Conservation (phyloP, 495 filamentous ascomycete species). For the Xylaria grammica region DNA sequence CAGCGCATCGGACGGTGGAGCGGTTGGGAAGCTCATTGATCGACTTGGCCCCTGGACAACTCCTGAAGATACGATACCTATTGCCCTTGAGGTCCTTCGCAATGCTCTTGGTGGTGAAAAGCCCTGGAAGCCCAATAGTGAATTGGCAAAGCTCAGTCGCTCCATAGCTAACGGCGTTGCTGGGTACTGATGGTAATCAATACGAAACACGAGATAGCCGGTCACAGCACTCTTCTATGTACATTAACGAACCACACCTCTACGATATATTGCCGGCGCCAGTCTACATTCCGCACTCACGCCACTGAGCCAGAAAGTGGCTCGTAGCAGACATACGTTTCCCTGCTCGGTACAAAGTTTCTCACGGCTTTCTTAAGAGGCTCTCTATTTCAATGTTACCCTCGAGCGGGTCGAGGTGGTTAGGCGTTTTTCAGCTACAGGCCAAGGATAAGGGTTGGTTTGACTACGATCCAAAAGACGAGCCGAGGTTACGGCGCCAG, state of each 20-base stretch:
- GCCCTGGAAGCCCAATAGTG: slow-evolving; percentile 32
- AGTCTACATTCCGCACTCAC: slow-evolving; percentile 19
- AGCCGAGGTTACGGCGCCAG: neutral
- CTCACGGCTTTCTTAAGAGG: slow-evolving; percentile 4
- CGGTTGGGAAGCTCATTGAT: slow-evolving; percentile 37
- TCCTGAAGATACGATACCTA: slow-evolving; percentile 34
- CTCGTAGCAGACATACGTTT: neutral
- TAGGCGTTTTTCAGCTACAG: neutral
- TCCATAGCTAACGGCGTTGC: slow-evolving; percentile 26
- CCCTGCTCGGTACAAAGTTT: neutral
- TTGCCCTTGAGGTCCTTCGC: slow-evolving; percentile 34
- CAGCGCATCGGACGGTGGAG: slow-evolving; percentile 32
- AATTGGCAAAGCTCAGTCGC: slow-evolving; percentile 27
- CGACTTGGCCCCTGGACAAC: slow-evolving; percentile 39
- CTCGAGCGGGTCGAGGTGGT: neutral
- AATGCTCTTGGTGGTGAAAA: slow-evolving; percentile 28
- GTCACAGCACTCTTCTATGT: slow-evolving; percentile 25
- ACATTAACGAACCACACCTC: slow-evolving; percentile 36
- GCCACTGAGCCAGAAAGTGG: neutral
- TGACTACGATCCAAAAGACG: slow-evolving; percentile 6
- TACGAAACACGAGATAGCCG: slow-evolving; percentile 1
- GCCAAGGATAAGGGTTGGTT: neutral
- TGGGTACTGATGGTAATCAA: neutral
- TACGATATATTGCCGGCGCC: slow-evolving; percentile 31
- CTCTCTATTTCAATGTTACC: slow-evolving; percentile 1